Base-by-base conservation (phyloP, 768 basidiomycete species). In the Lyophyllum atratum region DNA sequence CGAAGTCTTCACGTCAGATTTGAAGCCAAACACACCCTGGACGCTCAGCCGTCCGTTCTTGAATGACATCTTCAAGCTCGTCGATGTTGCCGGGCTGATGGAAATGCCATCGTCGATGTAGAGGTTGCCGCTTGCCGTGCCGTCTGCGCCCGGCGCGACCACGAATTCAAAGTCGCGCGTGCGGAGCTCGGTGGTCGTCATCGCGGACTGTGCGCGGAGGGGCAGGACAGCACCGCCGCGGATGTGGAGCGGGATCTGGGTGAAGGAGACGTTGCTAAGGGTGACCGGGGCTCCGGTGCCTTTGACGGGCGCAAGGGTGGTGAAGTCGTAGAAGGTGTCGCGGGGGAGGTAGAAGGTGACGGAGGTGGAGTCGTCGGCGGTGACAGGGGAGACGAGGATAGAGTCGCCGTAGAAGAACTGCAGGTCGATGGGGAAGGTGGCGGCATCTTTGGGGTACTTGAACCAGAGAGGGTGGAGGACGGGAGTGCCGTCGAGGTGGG, bases 361-460 rank as follows among this genome's bases (percentile, higher is more conserved):
- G 22, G 81, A 77, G 8, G 83, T 86, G 25, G 82, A 68, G 64
- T 83, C 76, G 58, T 85, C 83, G 25, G 81, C 78, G 0, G 85
- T 85, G 24, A 89, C 86, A 12, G 87, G 87, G 0, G 86, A 86
- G 7, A 89, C 85, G 46, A 89, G 82, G 66, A 90, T 74, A 10
- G 83, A 83, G 61, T 81, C 75, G 11, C 87, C 88, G 62, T 77
- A 89, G 76, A 89, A 80, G 78, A 85, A 89, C 63, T 90, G 87
- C 34, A 82, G 76, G 59, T 87, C 86, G 65, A 88, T 82, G 4
- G 72, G 65, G 68, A 76, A 89, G 0, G 87, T 87, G 33, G 76
- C 72, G 1, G 71, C 14, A 67, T 90, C 88, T 54, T 81, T 77
- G 6, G 88, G 86, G 62, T 87, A 90, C 58, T 81, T 80, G 79